Evolutionary conservation across 2,329 filamentous ascomycete genomes (phyloP), one percentile per base, ranked within the genome.

Genomic region (Cercospora sp.): DNA sequence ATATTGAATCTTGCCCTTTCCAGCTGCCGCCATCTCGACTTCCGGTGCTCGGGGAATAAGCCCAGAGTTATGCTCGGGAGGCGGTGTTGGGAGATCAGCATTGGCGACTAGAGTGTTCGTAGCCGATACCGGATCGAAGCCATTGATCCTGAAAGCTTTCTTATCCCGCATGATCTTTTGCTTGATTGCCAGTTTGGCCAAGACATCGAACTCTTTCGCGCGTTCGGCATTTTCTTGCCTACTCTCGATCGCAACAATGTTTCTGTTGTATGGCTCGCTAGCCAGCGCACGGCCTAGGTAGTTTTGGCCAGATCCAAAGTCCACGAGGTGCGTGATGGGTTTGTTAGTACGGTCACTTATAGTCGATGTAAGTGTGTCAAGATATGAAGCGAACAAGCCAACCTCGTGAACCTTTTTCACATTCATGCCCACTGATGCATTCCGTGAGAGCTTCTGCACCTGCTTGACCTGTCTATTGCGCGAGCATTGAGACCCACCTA

Each of bases 321-420:
- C 95, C 60, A 98, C 90, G 67, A 97, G 89, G 81, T 98, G 94
- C 0, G 93, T 92, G 68, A 97, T 89, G 8, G 70, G 59, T 66
- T 80, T 73, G 64, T 78, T 76, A 13, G 84, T 80, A 59, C 83
- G 80, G 0, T 83, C 82, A 28, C 73, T 67, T 28, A 90, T 85
- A 1, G 87, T 81, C 1, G 82, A 77, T 3, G 87, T 84, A 26
- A 97, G 85, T 30, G 86, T 84, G 64, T 92, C 86, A 63, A 98
- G 87, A 75, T 94, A 98, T 70, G 87, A 87, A n/a, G 94, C 91
- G 76, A 98, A 97, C 76, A 95, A 89, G 68, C 89, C 87, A 33
- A 98, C 95, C 81, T 99, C 95, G 76, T 99, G 95, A 1, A 92
- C 86, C 80, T 99, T 99, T 79, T 99, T 99, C 18, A 91, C 87